Evolutionary conservation across 805 yeast species (phyloP).

Genomic region (Yamadazyma phyllophila): DNA sequence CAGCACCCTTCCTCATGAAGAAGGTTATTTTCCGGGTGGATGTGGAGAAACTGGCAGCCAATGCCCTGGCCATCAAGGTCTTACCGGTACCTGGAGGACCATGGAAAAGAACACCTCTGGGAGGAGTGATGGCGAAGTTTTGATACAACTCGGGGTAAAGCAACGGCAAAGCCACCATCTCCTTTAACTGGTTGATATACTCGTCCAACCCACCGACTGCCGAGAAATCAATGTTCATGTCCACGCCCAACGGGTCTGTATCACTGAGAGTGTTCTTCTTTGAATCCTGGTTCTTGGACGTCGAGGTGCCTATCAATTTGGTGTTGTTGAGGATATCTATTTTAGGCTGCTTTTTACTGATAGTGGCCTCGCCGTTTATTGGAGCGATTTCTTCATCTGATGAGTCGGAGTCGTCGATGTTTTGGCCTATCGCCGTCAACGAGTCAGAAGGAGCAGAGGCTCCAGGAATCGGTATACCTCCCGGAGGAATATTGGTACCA

Average conservation of each 20-base stretch:
- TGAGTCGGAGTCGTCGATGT: conserved; percentile 53
- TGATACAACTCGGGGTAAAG: conserved; percentile 92
- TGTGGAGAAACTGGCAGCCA: conserved; percentile 92
- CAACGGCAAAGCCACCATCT: conserved; percentile 93
- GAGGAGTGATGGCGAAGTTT: conserved; percentile 88
- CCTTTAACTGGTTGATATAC: conserved; percentile 88
- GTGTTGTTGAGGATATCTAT: conserved; percentile 21
- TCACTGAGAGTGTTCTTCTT: conserved; percentile 69
- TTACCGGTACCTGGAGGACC: conserved; percentile 99
- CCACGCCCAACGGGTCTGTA: conserved; percentile 89
- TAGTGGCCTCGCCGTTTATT: conserved; percentile 37
- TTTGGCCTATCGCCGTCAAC: conserved; percentile 33
- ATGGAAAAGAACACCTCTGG: conserved; percentile 94
- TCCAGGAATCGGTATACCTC: conserved; percentile 41
- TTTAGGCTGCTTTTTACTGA: conserved; percentile 27
- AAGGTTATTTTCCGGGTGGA: conserved; percentile 85
- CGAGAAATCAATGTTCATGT: conserved; percentile 78
- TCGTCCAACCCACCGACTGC: conserved; percentile 90
- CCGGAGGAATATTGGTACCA: conserved; percentile 61
- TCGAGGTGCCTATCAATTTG: conserved; percentile 32
- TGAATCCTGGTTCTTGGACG: conserved; percentile 43
- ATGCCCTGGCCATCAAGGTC: conserved; percentile 94
- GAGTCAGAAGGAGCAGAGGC: conserved; percentile 14
- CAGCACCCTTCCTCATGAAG: conserved; percentile 98
- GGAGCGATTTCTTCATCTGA: conserved; percentile 61